Evolutionary conservation across 805 yeast species (phyloP).

Genomic region (Zygoascus bituminiphila): DNA sequence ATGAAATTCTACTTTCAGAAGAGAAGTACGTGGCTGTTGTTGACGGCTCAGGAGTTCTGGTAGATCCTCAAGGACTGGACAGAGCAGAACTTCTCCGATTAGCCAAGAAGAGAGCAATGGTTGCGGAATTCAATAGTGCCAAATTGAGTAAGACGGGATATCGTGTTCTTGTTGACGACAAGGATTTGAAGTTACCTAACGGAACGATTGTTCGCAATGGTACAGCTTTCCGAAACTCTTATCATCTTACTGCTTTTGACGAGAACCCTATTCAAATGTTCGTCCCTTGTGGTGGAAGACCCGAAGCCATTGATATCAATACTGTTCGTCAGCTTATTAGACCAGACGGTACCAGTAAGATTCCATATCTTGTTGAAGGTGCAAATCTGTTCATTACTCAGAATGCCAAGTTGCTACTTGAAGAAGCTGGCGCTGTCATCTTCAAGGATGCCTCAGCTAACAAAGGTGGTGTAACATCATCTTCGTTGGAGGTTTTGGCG

Average conservation of each 20-base stretch:
- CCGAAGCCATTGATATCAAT: slow-evolving; percentile 85
- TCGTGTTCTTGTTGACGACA: slow-evolving; percentile 77
- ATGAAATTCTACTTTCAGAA: slow-evolving; percentile 81
- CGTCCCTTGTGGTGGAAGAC: slow-evolving; percentile 99
- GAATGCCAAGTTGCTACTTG: slow-evolving; percentile 80
- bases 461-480: slow-evolving; percentile 98
- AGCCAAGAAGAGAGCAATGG: slow-evolving; percentile 70
- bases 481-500: slow-evolving; percentile 90
- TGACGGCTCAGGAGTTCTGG: slow-evolving; percentile 93
- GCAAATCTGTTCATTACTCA: slow-evolving; percentile 95
- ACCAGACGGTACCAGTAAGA: slow-evolving; percentile 64
- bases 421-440: slow-evolving; percentile 75
- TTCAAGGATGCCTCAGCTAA: slow-evolving; percentile 96
- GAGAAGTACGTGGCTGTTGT: slow-evolving; percentile 84
- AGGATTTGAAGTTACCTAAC: slow-evolving; percentile 65
- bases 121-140: slow-evolving; percentile 56
- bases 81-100: slow-evolving; percentile 68
- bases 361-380: slow-evolving; percentile 93
- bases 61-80: slow-evolving; percentile 85
- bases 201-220: slow-evolving; percentile 76
- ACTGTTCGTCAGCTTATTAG: slow-evolving; percentile 69
- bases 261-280: slow-evolving; percentile 67
- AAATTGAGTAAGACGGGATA: slow-evolving; percentile 71
- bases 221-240: slow-evolving; percentile 79
- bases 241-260: slow-evolving; percentile 56